Base-by-base conservation (phyloP, 2,329 filamentous ascomycete genomes). In the Ophiostoma ulmi region DNA sequence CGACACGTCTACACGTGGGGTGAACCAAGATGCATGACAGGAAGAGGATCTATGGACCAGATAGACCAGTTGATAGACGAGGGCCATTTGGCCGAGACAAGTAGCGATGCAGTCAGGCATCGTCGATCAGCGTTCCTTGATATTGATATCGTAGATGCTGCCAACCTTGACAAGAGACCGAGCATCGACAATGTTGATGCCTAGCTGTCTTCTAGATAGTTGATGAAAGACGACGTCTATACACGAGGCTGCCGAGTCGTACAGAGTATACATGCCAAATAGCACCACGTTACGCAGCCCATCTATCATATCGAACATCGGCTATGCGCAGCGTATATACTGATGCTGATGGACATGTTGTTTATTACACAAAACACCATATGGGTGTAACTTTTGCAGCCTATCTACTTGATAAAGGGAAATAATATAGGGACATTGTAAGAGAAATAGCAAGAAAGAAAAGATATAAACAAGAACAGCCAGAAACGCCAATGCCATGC, bases 1-100 rank as follows among this genome's bases (percentile, higher is more conserved):
- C 8, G 52, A 58, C 52, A 58, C 52, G 52, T 26, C 52, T 26
- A 58, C 52, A 58, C 52, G 52, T 58, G 52, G 52, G 52, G 52
- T 58, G 31, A 58, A 26, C 52, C 52, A 26, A 58, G 52, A 58
- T 58, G 52, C 52, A 26, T 58, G 52, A 58, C n/a, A 26, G 52
- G 52, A 26, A 58, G 52, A 58, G 20, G 3, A 5, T 58, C 14
- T 44, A 11, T 44, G 39, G 2, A 17, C 39, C 39, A 26, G 52
- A 22, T 58, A 17, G 48, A 48, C 44, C 8, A 58, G 44, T 31
- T 31, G 31, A 44, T 44, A 44, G 39, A 17, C 7, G 26, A 58
- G 52, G 52, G 22, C 48, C 48, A 58, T 58, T 58, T 58, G 52
- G n/a, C 52, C 52, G 52, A 58, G 52, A 58, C 52, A 58, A 58